A percentile compares a stretch with the other conserved stretches of the same genome.
phyloP scores from a whole-genome alignment of 1,284 basidiomycete species.

The Sanghuangporus baumii region DNA sequence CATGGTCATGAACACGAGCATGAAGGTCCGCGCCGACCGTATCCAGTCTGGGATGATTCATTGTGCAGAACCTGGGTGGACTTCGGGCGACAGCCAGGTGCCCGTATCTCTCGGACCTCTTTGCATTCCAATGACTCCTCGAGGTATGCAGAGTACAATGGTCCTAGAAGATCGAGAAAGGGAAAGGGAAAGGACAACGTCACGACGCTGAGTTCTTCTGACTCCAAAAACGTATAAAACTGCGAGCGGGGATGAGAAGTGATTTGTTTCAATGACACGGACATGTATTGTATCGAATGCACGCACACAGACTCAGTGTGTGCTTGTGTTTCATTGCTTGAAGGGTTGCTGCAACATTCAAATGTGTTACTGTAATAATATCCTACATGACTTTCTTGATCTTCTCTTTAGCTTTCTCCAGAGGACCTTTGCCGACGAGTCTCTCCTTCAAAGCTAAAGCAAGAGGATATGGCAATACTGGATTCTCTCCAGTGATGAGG shows the following conservation, averaged over 20 bases:
- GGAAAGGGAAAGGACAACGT: neutral
- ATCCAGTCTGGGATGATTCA: neutral
- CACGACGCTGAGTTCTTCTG: neutral
- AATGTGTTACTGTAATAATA: neutral
- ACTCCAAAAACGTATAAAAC: neutral
- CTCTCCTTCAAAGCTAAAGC: slow-evolving; percentile 42
- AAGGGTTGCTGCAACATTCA: too few relatives aligned
- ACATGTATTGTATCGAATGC: too few relatives aligned
- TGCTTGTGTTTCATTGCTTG: too few relatives aligned
- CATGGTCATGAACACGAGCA: neutral
- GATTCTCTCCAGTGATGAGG: slow-evolving; percentile 68
- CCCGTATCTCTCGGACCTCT: neutral
- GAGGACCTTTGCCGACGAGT: slow-evolving; percentile 7
- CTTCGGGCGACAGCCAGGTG: neutral
- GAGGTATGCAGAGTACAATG: neutral
- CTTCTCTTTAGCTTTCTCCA: neutral
- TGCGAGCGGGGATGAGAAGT: neutral
- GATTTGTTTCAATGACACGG: too few relatives aligned
- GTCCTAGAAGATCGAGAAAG: neutral
- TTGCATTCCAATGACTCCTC: neutral
- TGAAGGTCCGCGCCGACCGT: neutral
- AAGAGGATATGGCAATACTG: slow-evolving; percentile 49
- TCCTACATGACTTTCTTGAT: neutral
- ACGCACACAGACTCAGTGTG: too few relatives aligned
- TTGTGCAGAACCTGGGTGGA: neutral